These are phyloP conservation scores for Atkinsonella hypoxylon DNA, from an alignment of 2,329 filamentous ascomycete genomes.

Conservation along the genomic window DNA sequence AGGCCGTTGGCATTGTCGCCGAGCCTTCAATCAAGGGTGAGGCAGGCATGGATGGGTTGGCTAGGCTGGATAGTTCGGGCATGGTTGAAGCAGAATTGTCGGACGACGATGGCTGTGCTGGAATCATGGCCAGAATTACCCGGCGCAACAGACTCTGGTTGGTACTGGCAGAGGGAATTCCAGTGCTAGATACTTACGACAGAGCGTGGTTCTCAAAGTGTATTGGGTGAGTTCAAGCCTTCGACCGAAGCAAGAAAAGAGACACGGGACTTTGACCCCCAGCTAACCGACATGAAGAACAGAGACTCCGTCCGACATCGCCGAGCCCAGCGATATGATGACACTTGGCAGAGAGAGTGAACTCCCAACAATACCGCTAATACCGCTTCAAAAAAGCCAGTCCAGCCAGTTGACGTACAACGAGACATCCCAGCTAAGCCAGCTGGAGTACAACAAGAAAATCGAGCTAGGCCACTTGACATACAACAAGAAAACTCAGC, in stretches of 20 bases:
- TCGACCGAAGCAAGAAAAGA: not conserved
- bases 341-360: not conserved
- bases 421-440: too few species aligned
- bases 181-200: constrained; percentile 13
- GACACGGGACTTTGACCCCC: not conserved
- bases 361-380: not conserved
- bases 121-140: constrained; percentile 16
- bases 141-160: constrained; percentile 17
- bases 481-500: too few species aligned
- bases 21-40: constrained; percentile 17
- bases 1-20: constrained; percentile 13
- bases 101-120: constrained; percentile 12
- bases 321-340: not conserved
- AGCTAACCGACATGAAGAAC: not conserved
- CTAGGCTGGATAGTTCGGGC: constrained; percentile 4
- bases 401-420: too few species aligned
- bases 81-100: constrained; percentile 11
- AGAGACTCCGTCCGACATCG: not conserved
- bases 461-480: too few species aligned
- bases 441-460: too few species aligned
- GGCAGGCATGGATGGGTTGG: constrained; percentile 11
- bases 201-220: constrained; percentile 11
- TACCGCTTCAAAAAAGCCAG: too few species aligned
- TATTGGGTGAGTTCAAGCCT: constrained; percentile 11
- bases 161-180: constrained; percentile 7